Evolutionary conservation across 768 basidiomycete genomes (phyloP).

Genomic region (Suillus bovinus): DNA sequence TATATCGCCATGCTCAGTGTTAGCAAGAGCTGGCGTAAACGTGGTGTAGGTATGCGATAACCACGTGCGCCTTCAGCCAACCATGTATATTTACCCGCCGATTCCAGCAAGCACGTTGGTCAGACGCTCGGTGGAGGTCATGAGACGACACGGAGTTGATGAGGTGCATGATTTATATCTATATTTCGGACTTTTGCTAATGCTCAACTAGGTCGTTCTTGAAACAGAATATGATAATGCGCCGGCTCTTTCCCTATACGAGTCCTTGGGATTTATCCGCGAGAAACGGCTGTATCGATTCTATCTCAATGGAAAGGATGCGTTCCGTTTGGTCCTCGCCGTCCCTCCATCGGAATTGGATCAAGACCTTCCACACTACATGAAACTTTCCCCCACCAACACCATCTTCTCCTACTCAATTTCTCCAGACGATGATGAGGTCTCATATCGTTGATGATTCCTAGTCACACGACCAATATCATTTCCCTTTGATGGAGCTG

Average conservation of each 20-base stretch:
- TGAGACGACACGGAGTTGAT: constrained; percentile 80
- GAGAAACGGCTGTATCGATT: constrained; percentile 95
- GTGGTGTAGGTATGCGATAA: constrained; percentile 80
- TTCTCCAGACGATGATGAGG: constrained; percentile 29
- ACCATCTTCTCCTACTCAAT: constrained; percentile 22
- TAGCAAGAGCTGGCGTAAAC: constrained; percentile 77
- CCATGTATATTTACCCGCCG: neutral
- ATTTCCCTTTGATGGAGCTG: neutral
- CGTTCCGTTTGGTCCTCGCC: constrained; percentile 77
- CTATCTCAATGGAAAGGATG: constrained; percentile 97
- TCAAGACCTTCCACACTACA: constrained; percentile 12
- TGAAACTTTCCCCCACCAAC: constrained; percentile 18
- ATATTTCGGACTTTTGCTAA: constrained; percentile 7
- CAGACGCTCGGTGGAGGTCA: constrained; percentile 75
- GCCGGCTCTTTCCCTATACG: constrained; percentile 86
- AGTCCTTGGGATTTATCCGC: constrained; percentile 90
- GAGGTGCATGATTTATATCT: constrained; percentile 64
- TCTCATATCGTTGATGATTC: constrained; percentile 3
- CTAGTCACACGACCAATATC: constrained; percentile 5
- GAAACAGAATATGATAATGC: constrained; percentile 96
- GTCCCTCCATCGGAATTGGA: constrained; percentile 42
- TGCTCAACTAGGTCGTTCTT: constrained; percentile 68
- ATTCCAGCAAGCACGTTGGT: constrained; percentile 81
- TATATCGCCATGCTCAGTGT: constrained; percentile 99
- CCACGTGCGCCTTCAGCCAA: neutral